Percentiles rank a stretch among this genome's conserved stretches.
Conservation (phyloP, 2,329 filamentous ascomycete species). For the Cordyceps javanica region DNA sequence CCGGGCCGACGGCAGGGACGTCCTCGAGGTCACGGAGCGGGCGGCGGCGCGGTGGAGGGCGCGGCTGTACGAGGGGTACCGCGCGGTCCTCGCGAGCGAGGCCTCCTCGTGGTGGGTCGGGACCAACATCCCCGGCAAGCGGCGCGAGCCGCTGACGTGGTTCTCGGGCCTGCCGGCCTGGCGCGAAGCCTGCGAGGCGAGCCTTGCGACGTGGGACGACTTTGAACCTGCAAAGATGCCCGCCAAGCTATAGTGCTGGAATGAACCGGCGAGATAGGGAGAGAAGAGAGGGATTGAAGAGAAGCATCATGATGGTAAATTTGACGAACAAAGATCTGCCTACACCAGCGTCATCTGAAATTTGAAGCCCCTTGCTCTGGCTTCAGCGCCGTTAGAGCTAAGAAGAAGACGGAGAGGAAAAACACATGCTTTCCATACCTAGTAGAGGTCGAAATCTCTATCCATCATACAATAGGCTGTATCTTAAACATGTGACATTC, state of each 20-base stretch:
- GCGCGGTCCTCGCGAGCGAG: slow-evolving; percentile 1
- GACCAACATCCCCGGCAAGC: slow-evolving; percentile 14
- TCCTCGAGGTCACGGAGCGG: slow-evolving; percentile 6
- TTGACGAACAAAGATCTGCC: too few species aligned
- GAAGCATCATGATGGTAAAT: too few species aligned
- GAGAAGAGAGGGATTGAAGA: too few species aligned
- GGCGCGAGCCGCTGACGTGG: slow-evolving; percentile 14
- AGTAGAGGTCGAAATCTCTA: too few species aligned
- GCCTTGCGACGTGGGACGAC: slow-evolving; percentile 2
- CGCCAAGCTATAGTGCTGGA: background rate
- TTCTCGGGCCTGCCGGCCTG: slow-evolving; percentile 6
- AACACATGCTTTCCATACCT: too few species aligned
- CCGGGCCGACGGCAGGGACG: background rate
- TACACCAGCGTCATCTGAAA: too few species aligned
- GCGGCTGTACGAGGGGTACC: background rate
- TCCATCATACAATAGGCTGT: too few species aligned
- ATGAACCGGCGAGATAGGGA: too few species aligned
- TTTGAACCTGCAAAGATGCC: background rate
- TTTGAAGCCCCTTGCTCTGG: too few species aligned
- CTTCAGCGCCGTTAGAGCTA: too few species aligned
- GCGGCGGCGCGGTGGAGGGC: slow-evolving; percentile 2
- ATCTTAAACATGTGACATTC: too few species aligned
- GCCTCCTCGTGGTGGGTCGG: slow-evolving; percentile 16
- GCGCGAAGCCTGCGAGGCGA: background rate
- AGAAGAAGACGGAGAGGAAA: too few species aligned